A percentile compares a stretch with the other conserved stretches of the same genome.
Conservation (phyloP, 2,329 filamentous ascomycete species). For the Colletotrichum sp. region DNA sequence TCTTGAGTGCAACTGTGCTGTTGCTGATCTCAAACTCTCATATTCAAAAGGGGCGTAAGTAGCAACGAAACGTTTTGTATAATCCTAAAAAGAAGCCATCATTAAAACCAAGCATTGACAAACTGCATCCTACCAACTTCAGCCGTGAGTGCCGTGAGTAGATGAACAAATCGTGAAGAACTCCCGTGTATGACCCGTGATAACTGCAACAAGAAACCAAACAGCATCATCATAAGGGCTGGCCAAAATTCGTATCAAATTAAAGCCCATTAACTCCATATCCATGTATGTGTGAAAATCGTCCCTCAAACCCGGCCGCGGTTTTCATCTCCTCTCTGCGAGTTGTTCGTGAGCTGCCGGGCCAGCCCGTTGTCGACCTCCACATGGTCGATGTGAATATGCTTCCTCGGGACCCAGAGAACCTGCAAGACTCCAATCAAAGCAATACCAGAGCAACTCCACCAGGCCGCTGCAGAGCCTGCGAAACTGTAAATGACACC, state of each 20-base stretch:
- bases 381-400: conserved; percentile 26
- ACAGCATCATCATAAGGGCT: neutral
- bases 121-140: neutral
- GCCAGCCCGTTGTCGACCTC: conserved; percentile 15
- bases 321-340: conserved; percentile 1
- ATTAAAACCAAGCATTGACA: neutral
- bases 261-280: neutral
- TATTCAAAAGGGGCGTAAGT: neutral
- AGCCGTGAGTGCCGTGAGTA: neutral
- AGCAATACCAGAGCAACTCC: conserved; percentile 33
- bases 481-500: conserved; percentile 71
- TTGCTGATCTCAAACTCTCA: neutral
- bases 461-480: conserved; percentile 47
- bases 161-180: neutral
- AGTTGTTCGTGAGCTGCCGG: neutral
- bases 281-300: neutral
- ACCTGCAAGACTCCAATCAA: conserved; percentile 15
- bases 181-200: neutral
- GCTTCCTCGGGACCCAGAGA: conserved; percentile 17
- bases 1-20: neutral
- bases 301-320: neutral
- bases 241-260: neutral
- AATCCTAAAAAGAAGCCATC: neutral
- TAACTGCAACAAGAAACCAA: neutral
- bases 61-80: neutral